Percentiles rank a stretch among this genome's conserved stretches.
Conservation (phyloP, 306 rosid genomes). For the Neltuma alba region DNA sequence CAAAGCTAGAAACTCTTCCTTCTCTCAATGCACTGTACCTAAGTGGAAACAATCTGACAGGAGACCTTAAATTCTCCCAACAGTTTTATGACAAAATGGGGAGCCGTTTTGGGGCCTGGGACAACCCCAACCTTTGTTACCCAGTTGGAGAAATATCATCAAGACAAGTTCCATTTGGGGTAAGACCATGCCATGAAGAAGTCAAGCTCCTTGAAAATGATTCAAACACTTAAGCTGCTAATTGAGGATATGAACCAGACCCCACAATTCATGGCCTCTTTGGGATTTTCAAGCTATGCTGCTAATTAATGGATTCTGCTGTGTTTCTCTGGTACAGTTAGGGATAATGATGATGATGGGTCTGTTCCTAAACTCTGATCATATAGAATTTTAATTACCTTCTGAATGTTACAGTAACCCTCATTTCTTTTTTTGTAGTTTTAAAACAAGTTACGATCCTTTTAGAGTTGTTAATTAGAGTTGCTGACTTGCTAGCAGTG, state of each 20-base stretch:
- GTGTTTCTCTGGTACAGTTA: slow-evolving; percentile 42
- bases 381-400: slow-evolving; percentile 19
- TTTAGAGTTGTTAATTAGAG: slow-evolving; percentile 30
- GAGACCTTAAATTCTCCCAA: slow-evolving; percentile 65
- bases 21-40: slow-evolving; percentile 71
- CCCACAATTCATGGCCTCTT: slow-evolving; percentile 46
- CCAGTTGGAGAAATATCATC: slow-evolving; percentile 45
- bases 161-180: slow-evolving; percentile 64
- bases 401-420: slow-evolving; percentile 34
- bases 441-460: slow-evolving; percentile 36
- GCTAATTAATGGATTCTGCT: slow-evolving; percentile 44
- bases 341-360: slow-evolving; percentile 25
- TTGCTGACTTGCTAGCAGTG: neutral
- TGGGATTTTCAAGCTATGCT: slow-evolving; percentile 46
- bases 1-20: slow-evolving; percentile 71
- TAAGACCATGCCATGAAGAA: slow-evolving; percentile 69
- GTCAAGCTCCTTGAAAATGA: slow-evolving; percentile 47
- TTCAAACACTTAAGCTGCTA: slow-evolving; percentile 34
- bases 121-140: slow-evolving; percentile 83
- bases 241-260: slow-evolving; percentile 34
- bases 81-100: slow-evolving; percentile 73
- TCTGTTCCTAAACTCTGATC: slow-evolving; percentile 25
- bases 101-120: slow-evolving; percentile 86
- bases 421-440: slow-evolving; percentile 29
- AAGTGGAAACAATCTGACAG: slow-evolving; percentile 76